Evolutionary conservation across 2,329 filamentous ascomycete species (phyloP).

Genomic region (Sporothrix sp.): DNA sequence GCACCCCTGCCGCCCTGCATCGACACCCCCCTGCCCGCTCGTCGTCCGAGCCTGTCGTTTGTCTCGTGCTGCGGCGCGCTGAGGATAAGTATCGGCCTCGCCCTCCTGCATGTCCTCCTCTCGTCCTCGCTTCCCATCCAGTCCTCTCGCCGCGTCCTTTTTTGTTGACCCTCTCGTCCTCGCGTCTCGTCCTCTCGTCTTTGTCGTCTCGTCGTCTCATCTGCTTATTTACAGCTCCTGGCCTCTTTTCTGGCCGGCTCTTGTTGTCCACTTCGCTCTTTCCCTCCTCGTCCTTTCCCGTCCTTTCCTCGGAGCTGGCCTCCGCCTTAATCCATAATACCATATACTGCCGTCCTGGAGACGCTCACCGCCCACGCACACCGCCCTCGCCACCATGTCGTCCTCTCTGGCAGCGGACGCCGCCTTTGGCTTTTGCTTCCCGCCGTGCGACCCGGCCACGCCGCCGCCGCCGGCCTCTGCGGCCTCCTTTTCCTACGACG

Average conservation of each 20-base stretch:
- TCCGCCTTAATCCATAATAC: slow-evolving; percentile 20
- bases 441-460: slow-evolving; percentile 41
- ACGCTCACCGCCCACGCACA: neutral
- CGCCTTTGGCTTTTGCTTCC: slow-evolving; percentile 52
- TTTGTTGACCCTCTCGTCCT: slow-evolving; percentile 15
- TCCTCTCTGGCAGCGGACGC: slow-evolving; percentile 52
- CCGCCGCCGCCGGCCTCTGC: slow-evolving; percentile 29
- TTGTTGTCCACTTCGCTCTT: slow-evolving; percentile 2
- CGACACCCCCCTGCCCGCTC: neutral
- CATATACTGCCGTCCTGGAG: slow-evolving; percentile 4
- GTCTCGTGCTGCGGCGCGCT: slow-evolving; percentile 3
- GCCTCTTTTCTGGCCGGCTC: slow-evolving; percentile 9
- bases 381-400: slow-evolving; percentile 9
- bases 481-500: slow-evolving; percentile 42
- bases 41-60: slow-evolving; percentile 16
- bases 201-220: slow-evolving; percentile 17
- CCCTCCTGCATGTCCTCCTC: slow-evolving; percentile 2
- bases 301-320: slow-evolving; percentile 20
- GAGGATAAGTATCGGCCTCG: slow-evolving; percentile 18
- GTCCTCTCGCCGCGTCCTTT: neutral
- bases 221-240: slow-evolving; percentile 2
- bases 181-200: slow-evolving; percentile 14
- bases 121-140: slow-evolving; percentile 7
- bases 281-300: slow-evolving; percentile 6
- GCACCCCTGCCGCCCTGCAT: neutral